These are phyloP conservation scores for Taiwanofungus camphoratus DNA, from an alignment of 1,284 basidiomycete genomes.

Conservation along the genomic window DNA sequence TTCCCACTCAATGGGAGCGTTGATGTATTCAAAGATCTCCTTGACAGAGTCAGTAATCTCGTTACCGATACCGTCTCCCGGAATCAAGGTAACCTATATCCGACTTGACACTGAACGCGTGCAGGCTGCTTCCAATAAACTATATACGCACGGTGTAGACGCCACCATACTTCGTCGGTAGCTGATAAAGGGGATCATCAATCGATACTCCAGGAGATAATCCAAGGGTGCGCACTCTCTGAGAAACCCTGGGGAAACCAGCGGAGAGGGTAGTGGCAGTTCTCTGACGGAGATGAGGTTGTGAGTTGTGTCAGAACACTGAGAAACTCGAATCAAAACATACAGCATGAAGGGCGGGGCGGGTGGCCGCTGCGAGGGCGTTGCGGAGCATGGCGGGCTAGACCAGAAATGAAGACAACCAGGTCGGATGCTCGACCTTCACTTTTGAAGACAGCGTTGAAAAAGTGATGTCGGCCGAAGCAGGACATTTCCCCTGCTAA, in stretches of 20 bases:
- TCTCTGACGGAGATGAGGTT: conserved; percentile 36
- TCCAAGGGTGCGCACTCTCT: conserved; percentile 45
- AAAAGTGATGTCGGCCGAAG: conserved; percentile 25
- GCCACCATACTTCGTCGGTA: conserved; percentile 93
- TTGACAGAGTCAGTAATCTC: conserved; percentile 99
- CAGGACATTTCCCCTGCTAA: conserved; percentile 7
- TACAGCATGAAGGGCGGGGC: conserved; percentile 53
- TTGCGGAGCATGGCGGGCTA: conserved; percentile 58
- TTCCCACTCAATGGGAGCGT: conserved; percentile 99
- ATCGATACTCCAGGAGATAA: neutral
- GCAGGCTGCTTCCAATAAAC: conserved; percentile 16
- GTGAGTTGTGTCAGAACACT: conserved; percentile 6
- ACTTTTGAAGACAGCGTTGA: conserved; percentile 16
- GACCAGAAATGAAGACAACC: conserved; percentile 19
- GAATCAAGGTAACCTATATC: conserved; percentile 87
- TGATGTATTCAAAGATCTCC: conserved; percentile 96
- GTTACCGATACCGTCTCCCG: conserved; percentile 94
- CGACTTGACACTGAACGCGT: conserved; percentile 18
- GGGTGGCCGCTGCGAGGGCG: conserved; percentile 50
- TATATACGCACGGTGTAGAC: conserved; percentile 69
- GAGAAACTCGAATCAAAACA: conserved; percentile 17
- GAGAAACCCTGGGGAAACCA: conserved; percentile 70
- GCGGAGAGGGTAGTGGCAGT: conserved; percentile 77
- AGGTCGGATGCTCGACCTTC: conserved; percentile 24
- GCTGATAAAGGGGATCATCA: conserved; percentile 44